phyloP scores from a whole-genome alignment of 1,139 yeast genomes.

The Debaryomycetaceae sp. region DNA sequence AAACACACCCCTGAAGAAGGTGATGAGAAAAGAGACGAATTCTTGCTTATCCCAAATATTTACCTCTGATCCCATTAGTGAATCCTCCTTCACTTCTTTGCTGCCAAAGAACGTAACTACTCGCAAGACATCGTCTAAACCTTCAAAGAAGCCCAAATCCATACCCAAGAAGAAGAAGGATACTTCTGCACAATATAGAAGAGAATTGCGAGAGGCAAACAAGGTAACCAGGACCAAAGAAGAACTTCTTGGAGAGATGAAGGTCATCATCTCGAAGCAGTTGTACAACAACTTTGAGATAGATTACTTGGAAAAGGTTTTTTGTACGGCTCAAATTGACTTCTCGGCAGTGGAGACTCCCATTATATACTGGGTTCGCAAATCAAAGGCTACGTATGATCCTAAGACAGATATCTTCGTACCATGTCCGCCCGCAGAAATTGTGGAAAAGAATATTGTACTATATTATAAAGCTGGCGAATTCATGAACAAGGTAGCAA shows the following conservation, averaged over 20 bases:
- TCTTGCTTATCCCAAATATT: background rate
- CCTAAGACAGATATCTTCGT: slow-evolving; percentile 45
- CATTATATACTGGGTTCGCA: slow-evolving; percentile 34
- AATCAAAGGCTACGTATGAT: slow-evolving; percentile 40
- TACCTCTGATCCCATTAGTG: slow-evolving; percentile 7
- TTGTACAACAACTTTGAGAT: slow-evolving; percentile 10
- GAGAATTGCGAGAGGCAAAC: slow-evolving; percentile 48
- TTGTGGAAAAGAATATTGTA: slow-evolving; percentile 42
- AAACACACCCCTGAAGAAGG: background rate
- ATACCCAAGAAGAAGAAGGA: background rate
- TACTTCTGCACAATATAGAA: slow-evolving; percentile 15
- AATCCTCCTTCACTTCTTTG: slow-evolving; percentile 8
- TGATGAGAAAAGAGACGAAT: background rate
- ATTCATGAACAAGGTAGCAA: slow-evolving; percentile 33
- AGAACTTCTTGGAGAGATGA: slow-evolving; percentile 50
- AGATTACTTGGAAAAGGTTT: slow-evolving; percentile 9
- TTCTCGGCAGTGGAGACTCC: slow-evolving; percentile 16
- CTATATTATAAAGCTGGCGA: slow-evolving; percentile 46
- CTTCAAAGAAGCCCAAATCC: slow-evolving; percentile 1
- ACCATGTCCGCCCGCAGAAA: slow-evolving; percentile 42
- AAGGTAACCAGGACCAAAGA: slow-evolving; percentile 45
- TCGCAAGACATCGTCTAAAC: slow-evolving; percentile 5
- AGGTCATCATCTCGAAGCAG: slow-evolving; percentile 26
- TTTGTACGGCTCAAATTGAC: slow-evolving; percentile 12
- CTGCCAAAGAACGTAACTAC: slow-evolving; percentile 2